These are phyloP conservation scores for Xylaria nigripes DNA, from an alignment of 495 filamentous ascomycete species.

Conservation along the genomic window DNA sequence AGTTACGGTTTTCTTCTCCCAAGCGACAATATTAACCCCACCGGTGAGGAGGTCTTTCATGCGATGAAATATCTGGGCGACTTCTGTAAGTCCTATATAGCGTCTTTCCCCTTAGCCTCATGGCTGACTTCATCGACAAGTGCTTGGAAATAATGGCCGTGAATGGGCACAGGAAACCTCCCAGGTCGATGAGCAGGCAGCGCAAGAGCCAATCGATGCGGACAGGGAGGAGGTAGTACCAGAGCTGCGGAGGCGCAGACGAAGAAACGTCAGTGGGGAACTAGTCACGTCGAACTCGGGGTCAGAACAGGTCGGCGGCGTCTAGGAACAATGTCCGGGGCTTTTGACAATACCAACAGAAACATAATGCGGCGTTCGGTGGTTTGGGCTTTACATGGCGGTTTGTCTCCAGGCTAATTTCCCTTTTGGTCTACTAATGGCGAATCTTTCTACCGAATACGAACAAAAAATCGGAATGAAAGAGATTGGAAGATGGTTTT, in stretches of 20 bases:
- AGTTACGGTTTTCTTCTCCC: slow-evolving; percentile 92
- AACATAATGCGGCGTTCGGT: slow-evolving; percentile 2
- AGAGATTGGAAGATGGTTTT: background rate
- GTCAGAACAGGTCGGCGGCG: background rate
- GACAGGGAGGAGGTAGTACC: slow-evolving; percentile 1
- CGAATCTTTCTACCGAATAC: background rate
- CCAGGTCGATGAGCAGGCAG: background rate
- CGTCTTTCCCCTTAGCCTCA: background rate
- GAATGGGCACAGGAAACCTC: slow-evolving; percentile 27
- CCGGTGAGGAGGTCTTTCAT: slow-evolving; percentile 76
- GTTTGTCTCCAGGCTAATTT: background rate
- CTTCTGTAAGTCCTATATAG: slow-evolving; percentile 32
- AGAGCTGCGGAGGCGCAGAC: slow-evolving; percentile 18
- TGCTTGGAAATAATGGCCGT: slow-evolving; percentile 52
- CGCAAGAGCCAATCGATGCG: slow-evolving; percentile 2
- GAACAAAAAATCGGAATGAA: background rate
- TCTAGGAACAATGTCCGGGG: background rate
- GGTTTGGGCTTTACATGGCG: background rate
- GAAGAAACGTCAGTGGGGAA: slow-evolving; percentile 1
- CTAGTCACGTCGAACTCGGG: background rate
- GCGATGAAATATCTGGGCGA: slow-evolving; percentile 74
- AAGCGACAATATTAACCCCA: slow-evolving; percentile 78
- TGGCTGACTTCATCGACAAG: background rate
- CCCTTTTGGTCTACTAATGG: background rate
- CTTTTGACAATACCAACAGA: background rate